A percentile compares a stretch with the other conserved stretches of the same genome.
phyloP scores from a whole-genome alignment of 495 filamentous ascomycete genomes.

The Penicillium silybi region DNA sequence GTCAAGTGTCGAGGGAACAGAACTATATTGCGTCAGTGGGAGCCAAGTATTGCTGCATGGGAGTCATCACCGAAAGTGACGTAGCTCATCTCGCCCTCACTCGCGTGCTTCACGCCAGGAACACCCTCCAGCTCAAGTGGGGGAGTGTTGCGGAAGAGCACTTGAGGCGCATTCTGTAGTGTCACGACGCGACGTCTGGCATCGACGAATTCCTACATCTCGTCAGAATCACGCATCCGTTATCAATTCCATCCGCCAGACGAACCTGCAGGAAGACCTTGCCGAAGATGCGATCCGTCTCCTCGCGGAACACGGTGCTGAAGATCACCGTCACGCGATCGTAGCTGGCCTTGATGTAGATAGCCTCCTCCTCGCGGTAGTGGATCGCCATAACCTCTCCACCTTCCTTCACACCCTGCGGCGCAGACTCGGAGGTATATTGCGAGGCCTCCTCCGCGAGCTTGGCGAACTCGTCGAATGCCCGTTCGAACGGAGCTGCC shows the following conservation, averaged over 20 bases:
- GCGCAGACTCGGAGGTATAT: constrained; percentile 86
- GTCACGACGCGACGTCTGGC: constrained; percentile 74
- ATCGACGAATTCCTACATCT: constrained; percentile 85
- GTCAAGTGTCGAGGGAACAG: constrained; percentile 95
- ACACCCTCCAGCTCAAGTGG: constrained; percentile 86
- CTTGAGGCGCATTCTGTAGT: constrained; percentile 96
- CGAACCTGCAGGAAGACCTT: constrained; percentile 80
- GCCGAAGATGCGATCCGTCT: constrained; percentile 94
- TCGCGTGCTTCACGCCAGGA: constrained; percentile 67
- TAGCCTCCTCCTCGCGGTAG: constrained; percentile 98
- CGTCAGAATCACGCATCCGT: background rate
- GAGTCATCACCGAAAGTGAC: constrained; percentile 80
- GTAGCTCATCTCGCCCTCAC: constrained; percentile 85
- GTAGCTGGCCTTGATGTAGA: constrained; percentile 96
- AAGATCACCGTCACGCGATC: constrained; percentile 98
- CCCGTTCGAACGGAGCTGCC: constrained; percentile 95
- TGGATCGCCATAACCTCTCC: constrained; percentile 95
- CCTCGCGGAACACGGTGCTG: constrained; percentile 95
- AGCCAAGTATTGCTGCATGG: background rate
- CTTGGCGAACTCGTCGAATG: constrained; percentile 86
- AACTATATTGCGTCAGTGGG: constrained; percentile 50
- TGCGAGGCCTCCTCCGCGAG: constrained; percentile 83
- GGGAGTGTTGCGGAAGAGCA: constrained; percentile 93
- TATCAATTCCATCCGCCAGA: background rate
- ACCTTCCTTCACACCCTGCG: constrained; percentile 80